Evolutionary conservation across 768 basidiomycete species (phyloP).

Genomic region (Mycena belliarum): DNA sequence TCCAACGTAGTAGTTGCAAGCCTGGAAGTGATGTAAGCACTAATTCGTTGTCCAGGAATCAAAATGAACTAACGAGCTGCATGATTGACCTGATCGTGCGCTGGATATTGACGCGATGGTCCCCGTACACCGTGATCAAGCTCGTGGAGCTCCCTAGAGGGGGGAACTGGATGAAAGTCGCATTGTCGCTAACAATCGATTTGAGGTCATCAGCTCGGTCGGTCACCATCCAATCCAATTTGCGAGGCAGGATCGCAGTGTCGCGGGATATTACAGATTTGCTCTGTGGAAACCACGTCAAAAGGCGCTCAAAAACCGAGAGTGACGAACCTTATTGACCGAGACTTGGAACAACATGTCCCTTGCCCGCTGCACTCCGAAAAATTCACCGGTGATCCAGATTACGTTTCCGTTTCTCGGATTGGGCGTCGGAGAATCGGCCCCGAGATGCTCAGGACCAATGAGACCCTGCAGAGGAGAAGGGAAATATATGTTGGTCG

Average conservation of each 20-base stretch:
- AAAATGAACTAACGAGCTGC: slow-evolving; percentile 71
- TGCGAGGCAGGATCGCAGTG: slow-evolving; percentile 91
- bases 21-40: slow-evolving; percentile 46
- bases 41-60: background rate
- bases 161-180: slow-evolving; percentile 93
- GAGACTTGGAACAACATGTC: slow-evolving; percentile 94
- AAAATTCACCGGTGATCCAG: slow-evolving; percentile 98
- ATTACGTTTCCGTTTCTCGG: slow-evolving; percentile 71
- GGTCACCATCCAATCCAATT: slow-evolving; percentile 98
- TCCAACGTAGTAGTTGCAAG: slow-evolving; percentile 94
- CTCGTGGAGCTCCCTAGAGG: slow-evolving; percentile 91
- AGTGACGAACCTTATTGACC: slow-evolving; percentile 68
- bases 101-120: slow-evolving; percentile 91
- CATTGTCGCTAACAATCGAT: slow-evolving; percentile 93
- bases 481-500: slow-evolving; percentile 94
- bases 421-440: slow-evolving; percentile 39
- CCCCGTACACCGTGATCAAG: slow-evolving; percentile 91
- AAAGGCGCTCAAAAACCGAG: background rate
- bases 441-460: slow-evolving; percentile 58
- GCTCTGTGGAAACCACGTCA: slow-evolving; percentile 49
- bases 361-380: slow-evolving; percentile 90
- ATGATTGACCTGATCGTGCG: slow-evolving; percentile 92
- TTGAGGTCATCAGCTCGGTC: slow-evolving; percentile 93
- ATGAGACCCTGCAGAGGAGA: slow-evolving; percentile 86
- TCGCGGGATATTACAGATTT: slow-evolving; percentile 90